Base-by-base conservation (phyloP, 2,329 filamentous ascomycete species). In the Verruconis gallopava region DNA sequence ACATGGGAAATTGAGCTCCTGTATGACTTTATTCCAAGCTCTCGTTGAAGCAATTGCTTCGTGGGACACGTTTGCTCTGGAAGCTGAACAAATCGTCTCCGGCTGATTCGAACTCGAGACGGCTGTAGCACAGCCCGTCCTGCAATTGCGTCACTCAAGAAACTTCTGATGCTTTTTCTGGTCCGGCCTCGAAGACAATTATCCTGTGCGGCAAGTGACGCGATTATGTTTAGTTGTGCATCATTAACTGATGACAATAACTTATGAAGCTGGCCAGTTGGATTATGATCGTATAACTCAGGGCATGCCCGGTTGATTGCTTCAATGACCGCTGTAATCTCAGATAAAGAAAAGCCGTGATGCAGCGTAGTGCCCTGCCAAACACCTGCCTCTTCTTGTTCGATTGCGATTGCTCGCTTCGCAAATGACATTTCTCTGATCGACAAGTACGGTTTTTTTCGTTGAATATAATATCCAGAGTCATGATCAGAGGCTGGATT, bases 401-500 rank as follows among this genome's bases (percentile, higher is more conserved):
- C 38, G 15, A 11, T 40, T 32, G 12, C 19, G 21, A 40, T 22
- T 13, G 21, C 9, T 11, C 15, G 18, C 5, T 3, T 20, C 3
- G 32, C 5, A 13, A 17, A 15, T 38, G 21, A 18, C 12, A 20
- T 33, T n/a, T 43, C 41, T 4, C n/a, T 33, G 9, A 11, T 3
- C 11, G 18, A 14, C 12, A 43, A 35, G 40, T 44, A 44, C 17
- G 42, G 42, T 32, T 36, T 44, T 14, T 19, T 37, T 3, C 41
- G 33, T 21, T 33, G 17, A 13, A 35, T 20, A n/a, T n/a, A 42
- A 11, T 9, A 12, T 20, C 32, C 40, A 30, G 25, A 14, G 25
- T 14, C 25, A 30, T 11, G 25, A 14, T 30, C 25, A 30, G 25
- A 11, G 14, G 25, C 14, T 30, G 11, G 25, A 11, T 11, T 14